Conservation (phyloP, 2,329 filamentous ascomycete species). For the Celoporthe dispersa region DNA sequence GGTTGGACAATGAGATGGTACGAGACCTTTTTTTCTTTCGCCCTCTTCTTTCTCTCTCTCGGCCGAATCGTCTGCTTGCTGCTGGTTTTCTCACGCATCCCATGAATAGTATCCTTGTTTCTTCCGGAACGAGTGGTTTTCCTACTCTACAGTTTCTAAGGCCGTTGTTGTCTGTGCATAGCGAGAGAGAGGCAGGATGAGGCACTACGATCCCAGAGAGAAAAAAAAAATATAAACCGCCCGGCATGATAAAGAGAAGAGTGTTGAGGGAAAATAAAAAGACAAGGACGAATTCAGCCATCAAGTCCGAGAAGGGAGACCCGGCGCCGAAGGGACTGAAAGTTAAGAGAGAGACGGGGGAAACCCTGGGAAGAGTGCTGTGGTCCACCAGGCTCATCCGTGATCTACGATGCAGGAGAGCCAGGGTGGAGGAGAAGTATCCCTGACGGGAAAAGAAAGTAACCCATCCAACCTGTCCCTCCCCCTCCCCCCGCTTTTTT, state of each 20-base stretch:
- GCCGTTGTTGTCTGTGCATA: no score
- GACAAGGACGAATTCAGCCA: not conserved
- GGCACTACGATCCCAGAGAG: no score
- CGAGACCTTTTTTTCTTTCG: not conserved
- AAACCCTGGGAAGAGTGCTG: not conserved
- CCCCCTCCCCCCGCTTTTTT: no score
- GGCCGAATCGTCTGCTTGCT: constrained; percentile 1
- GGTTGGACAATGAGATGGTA: not conserved
- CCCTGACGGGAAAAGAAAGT: not conserved
- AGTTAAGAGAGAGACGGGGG: no score
- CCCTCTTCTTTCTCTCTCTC: not conserved
- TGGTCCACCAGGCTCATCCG: not conserved
- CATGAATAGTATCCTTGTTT: no score
- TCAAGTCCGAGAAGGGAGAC: constrained; percentile 7
- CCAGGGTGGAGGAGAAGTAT: not conserved
- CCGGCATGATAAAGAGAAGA: not conserved
- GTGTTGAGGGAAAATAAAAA: not conserved
- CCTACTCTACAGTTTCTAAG: not conserved
- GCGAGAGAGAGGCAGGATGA: no score
- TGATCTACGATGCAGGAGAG: constrained; percentile 9
- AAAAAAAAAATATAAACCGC: no score
- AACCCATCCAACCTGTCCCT: not conserved
- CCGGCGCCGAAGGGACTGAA: constrained; percentile 8
- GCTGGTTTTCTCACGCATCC: not conserved
- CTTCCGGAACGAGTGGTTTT: not conserved